Conservation (phyloP, 495 filamentous ascomycete species). For the Daldinia concentrica region DNA sequence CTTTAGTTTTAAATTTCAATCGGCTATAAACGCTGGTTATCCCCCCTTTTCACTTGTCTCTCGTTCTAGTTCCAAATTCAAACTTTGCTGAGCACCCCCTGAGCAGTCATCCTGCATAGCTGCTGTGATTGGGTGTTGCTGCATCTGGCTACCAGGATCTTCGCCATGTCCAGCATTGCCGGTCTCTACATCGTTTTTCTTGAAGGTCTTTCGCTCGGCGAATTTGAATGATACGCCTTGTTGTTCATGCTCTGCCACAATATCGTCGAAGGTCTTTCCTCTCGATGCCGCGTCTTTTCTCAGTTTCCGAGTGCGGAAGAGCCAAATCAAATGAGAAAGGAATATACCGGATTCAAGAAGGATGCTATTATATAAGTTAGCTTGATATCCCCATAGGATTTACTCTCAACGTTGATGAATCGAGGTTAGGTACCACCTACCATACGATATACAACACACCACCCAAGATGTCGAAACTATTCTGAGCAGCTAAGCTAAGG, state of each 20-base stretch:
- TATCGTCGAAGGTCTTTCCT: conserved; percentile 70
- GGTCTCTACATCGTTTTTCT: conserved; percentile 15
- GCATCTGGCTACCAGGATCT: background rate
- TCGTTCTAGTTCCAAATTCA: background rate
- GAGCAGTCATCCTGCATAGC: background rate
- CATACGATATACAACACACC: conserved; percentile 75
- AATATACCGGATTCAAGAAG: conserved; percentile 76
- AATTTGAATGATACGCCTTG: conserved; percentile 52
- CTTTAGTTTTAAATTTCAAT: conserved; percentile 13
- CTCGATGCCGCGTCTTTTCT: conserved; percentile 64
- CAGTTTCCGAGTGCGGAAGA: conserved; percentile 68
- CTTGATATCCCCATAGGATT: too few relatives aligned
- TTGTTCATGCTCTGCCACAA: conserved; percentile 57
- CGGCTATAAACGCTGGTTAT: background rate
- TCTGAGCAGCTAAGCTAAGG: conserved; percentile 63
- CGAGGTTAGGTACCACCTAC: conserved; percentile 49
- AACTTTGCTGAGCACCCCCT: background rate
- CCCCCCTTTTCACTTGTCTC: background rate
- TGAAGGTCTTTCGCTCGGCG: conserved; percentile 47
- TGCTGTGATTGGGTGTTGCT: background rate
- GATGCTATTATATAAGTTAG: conserved; percentile 54
- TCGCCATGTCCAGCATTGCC: background rate
- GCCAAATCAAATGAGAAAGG: conserved; percentile 72
- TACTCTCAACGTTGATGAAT: background rate
- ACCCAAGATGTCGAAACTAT: conserved; percentile 74